Percentiles rank a stretch among this genome's conserved stretches.
phyloP scores from a whole-genome alignment of 192 early-diverging fungal genomes.

The Gigaspora rosea region DNA sequence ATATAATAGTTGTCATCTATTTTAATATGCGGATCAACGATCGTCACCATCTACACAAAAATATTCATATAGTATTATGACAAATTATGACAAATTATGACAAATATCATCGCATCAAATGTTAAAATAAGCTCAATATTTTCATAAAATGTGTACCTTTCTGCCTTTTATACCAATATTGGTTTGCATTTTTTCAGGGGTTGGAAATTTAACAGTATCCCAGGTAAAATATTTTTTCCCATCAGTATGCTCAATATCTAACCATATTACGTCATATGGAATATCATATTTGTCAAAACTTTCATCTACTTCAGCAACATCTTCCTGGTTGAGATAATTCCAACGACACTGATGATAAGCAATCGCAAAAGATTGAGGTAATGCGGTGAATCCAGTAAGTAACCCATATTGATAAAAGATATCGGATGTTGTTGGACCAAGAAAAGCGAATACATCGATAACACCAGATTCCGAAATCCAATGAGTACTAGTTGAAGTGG shows the following conservation, averaged over 20 bases:
- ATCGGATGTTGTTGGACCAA: constrained; percentile 67
- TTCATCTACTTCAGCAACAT: constrained; percentile 82
- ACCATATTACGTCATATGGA: constrained; percentile 98
- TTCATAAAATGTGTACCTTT: constrained; percentile 53
- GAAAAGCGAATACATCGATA: constrained; percentile 86
- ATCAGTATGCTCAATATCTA: constrained; percentile 99
- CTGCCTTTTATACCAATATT: constrained; percentile 70
- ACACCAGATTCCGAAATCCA: constrained; percentile 94
- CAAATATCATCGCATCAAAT: background rate
- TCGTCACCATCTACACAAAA: constrained; percentile 78
- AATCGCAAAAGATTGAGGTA: constrained; percentile 89
- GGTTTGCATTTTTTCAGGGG: constrained; percentile 82
- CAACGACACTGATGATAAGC: constrained; percentile 98
- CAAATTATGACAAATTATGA: background rate
- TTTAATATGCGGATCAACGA: constrained; percentile 98
- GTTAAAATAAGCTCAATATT: background rate
- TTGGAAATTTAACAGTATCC: constrained; percentile 90
- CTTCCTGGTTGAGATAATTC: constrained; percentile 94
- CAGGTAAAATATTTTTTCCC: constrained; percentile 98
- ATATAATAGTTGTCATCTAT: constrained; percentile 73
- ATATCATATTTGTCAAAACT: constrained; percentile 90
- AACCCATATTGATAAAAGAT: constrained; percentile 72
- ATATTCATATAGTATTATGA: constrained; percentile 10
- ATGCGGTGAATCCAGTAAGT: constrained; percentile 76
- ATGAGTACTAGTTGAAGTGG: constrained; percentile 69